Conservation (phyloP, 208 protist genomes). For the Crithidia fasciculata region DNA sequence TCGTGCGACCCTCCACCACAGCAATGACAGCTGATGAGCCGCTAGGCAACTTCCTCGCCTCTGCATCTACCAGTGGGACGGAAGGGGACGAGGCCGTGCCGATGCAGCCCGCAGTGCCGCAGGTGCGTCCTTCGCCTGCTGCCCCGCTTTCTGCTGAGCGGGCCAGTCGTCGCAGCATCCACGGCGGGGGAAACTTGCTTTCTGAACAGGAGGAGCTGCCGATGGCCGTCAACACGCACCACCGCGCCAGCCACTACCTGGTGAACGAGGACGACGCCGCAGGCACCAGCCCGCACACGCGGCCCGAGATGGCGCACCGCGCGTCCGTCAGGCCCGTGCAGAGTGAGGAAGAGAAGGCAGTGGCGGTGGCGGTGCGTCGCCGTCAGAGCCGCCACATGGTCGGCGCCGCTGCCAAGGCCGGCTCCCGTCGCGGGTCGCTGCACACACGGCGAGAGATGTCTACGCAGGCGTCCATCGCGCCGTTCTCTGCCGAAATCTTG, state of each 20-base stretch:
- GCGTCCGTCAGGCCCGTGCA: neutral
- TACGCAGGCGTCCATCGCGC: neutral
- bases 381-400: conserved; percentile 3
- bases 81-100: neutral
- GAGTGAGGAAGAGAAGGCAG: neutral
- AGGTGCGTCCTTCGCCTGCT: neutral
- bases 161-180: conserved; percentile 4
- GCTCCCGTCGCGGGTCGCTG: neutral
- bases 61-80: neutral
- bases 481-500: neutral
- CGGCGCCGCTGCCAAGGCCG: neutral
- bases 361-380: neutral
- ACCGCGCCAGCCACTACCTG: conserved; percentile 4
- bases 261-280: conserved; percentile 6
- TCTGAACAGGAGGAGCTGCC: conserved; percentile 5
- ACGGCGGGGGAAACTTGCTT: neutral
- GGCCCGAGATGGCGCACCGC: conserved; percentile 7
- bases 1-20: neutral
- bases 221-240: neutral
- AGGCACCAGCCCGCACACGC: neutral
- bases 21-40: neutral
- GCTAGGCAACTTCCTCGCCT: neutral
- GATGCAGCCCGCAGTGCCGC: neutral
- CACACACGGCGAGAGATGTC: neutral
- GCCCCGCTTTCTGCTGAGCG: neutral